Evolutionary conservation across 2,329 filamentous ascomycete species (phyloP).

Genomic region (Cylindrodendrum hubeiense): DNA sequence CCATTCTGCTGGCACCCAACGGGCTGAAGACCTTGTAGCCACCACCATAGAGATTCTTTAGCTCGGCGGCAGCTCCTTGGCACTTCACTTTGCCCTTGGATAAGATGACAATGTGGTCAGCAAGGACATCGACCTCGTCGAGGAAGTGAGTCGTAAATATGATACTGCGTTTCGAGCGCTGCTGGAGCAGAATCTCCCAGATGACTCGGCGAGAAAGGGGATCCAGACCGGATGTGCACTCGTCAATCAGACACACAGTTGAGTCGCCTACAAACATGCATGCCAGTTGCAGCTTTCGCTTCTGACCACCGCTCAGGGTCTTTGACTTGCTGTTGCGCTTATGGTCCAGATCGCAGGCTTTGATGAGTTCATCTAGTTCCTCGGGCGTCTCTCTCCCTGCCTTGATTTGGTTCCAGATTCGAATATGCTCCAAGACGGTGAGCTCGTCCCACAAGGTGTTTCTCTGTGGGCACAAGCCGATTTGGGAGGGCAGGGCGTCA

Average conservation of each 20-base stretch:
- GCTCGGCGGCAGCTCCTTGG: constrained; percentile 72
- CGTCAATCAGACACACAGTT: constrained; percentile 76
- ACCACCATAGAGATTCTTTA: constrained; percentile 72
- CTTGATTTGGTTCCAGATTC: constrained; percentile 74
- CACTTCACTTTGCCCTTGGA: constrained; percentile 73
- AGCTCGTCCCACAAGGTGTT: constrained; percentile 77
- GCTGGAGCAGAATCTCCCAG: constrained; percentile 76
- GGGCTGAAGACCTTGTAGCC: constrained; percentile 70
- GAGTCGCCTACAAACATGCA: constrained; percentile 79
- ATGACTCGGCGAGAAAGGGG: constrained; percentile 75
- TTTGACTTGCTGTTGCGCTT: constrained; percentile 68
- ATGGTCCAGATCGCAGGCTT: constrained; percentile 69
- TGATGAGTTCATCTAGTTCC: constrained; percentile 64
- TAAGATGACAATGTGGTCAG: constrained; percentile 76
- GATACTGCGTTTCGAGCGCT: constrained; percentile 72
- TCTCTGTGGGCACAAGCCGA: constrained; percentile 73
- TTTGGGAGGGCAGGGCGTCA: constrained; percentile 60
- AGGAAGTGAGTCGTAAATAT: constrained; percentile 79
- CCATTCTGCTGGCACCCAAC: constrained; percentile 32
- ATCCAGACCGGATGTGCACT: constrained; percentile 77
- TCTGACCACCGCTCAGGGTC: constrained; percentile 76
- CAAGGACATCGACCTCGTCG: constrained; percentile 76
- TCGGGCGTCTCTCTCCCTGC: constrained; percentile 54
- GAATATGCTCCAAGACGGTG: constrained; percentile 74
- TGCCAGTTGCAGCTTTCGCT: constrained; percentile 76